Conservation (phyloP, 208 protist species). For the Novymonas esmeraldas region DNA sequence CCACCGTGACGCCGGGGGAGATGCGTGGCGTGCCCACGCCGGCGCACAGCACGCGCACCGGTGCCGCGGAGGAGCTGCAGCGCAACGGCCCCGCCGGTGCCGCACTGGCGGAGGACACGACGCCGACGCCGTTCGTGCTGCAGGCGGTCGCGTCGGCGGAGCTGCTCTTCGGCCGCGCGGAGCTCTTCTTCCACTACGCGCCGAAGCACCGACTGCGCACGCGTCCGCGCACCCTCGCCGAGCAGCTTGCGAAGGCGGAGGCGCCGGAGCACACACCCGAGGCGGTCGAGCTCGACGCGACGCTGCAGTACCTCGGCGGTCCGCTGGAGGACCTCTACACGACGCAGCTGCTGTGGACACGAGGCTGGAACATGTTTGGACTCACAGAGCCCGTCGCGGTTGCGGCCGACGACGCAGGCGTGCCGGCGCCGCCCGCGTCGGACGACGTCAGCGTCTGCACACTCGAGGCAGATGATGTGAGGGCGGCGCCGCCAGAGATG, state of each 20-base stretch:
- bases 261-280: slow-evolving; percentile 1
- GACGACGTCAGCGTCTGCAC: neutral
- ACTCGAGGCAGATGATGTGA: neutral
- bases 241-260: slow-evolving; percentile 9
- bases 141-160: slow-evolving; percentile 40
- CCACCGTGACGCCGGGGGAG: neutral
- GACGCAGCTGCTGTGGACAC: slow-evolving; percentile 48
- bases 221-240: neutral
- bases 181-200: slow-evolving; percentile 45
- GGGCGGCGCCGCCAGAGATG: slow-evolving; percentile 6
- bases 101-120: neutral
- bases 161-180: slow-evolving; percentile 54
- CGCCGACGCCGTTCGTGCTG: slow-evolving; percentile 25
- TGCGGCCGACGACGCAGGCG: neutral
- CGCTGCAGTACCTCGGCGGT: slow-evolving; percentile 34
- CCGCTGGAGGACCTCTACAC: slow-evolving; percentile 39
- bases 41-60: neutral
- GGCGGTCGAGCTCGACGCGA: slow-evolving; percentile 40
- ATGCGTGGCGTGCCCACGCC: neutral
- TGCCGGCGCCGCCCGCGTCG: neutral
- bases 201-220: slow-evolving; percentile 24
- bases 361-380: slow-evolving; percentile 58
- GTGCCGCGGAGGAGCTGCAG: neutral
- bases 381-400: slow-evolving; percentile 41
- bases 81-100: too few relatives aligned